A percentile compares a stretch with the other conserved stretches of the same genome.
Conservation (phyloP, 1,139 yeast genomes). For the Saccharomycopsis hybrid region DNA sequence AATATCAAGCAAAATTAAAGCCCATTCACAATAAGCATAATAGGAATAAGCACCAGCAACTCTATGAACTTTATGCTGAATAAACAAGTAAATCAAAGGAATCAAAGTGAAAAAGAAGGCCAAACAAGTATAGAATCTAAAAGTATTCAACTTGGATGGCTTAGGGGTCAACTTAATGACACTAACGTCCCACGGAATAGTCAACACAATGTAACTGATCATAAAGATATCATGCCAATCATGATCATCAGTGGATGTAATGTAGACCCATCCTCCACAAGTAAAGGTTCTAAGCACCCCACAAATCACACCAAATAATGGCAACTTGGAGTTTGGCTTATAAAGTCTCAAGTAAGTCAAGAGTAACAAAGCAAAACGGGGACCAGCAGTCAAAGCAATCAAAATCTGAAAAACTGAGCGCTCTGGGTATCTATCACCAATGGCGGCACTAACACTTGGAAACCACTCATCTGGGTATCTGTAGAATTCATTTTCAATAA, state of each 20-base stretch:
- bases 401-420: constrained; percentile 84
- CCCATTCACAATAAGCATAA: constrained; percentile 95
- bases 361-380: constrained; percentile 69
- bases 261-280: constrained; percentile 98
- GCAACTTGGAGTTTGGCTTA: constrained; percentile 35
- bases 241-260: constrained; percentile 94
- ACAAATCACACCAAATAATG: constrained; percentile 40
- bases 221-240: constrained; percentile 94
- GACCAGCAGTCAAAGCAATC: constrained; percentile 73
- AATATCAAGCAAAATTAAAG: constrained; percentile 73
- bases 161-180: constrained; percentile 52
- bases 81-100: constrained; percentile 83
- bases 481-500: constrained; percentile 76
- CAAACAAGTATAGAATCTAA: constrained; percentile 48
- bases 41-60: constrained; percentile 91
- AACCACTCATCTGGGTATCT: constrained; percentile 99
- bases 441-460: constrained; percentile 94
- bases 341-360: constrained; percentile 47
- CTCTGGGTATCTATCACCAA: constrained; percentile 96
- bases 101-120: constrained; percentile 64
- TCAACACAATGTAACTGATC: constrained; percentile 81
- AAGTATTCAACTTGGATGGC: constrained; percentile 40
- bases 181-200: constrained; percentile 84
- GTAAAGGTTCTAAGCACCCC: constrained; percentile 83
- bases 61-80: constrained; percentile 85